A percentile compares a stretch with the other conserved stretches of the same genome.
These are phyloP conservation scores for Phyllosticta ampelicida DNA, from an alignment of 2,329 filamentous ascomycete genomes.

Conservation along the genomic window DNA sequence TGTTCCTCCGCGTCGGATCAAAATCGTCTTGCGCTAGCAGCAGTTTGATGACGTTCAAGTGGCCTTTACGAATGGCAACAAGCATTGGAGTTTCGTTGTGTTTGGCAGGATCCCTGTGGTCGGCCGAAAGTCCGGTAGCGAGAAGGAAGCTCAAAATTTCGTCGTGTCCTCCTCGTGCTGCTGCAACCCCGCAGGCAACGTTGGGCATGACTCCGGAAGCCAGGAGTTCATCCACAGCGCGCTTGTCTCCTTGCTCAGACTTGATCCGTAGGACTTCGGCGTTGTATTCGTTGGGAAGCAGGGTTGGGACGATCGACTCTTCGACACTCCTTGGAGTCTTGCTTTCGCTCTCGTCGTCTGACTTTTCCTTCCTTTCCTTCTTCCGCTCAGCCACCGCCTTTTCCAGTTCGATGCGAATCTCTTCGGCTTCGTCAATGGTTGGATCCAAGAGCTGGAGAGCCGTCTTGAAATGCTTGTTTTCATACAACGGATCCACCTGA, in stretches of 20 bases:
- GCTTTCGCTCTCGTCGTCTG: slow-evolving; percentile 32
- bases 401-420: slow-evolving; percentile 66
- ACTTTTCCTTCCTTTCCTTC: slow-evolving; percentile 35
- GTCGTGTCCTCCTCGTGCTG: slow-evolving; percentile 83
- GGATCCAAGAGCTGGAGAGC: slow-evolving; percentile 73
- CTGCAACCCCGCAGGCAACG: slow-evolving; percentile 78
- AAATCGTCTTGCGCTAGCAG: slow-evolving; percentile 69
- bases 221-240: slow-evolving; percentile 38
- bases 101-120: slow-evolving; percentile 54
- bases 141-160: slow-evolving; percentile 67
- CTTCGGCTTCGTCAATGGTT: slow-evolving; percentile 65
- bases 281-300: slow-evolving; percentile 41
- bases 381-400: slow-evolving; percentile 40
- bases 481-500: slow-evolving; percentile 72
- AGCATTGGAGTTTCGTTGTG: slow-evolving; percentile 88
- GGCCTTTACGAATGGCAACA: slow-evolving; percentile 80
- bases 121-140: slow-evolving; percentile 35
- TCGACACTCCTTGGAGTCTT: slow-evolving; percentile 12
- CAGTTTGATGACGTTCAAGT: slow-evolving; percentile 73
- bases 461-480: slow-evolving; percentile 86
- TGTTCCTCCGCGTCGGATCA: slow-evolving; percentile 65
- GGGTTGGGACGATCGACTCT: slow-evolving; percentile 15
- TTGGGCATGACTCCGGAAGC: slow-evolving; percentile 50
- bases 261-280: slow-evolving; percentile 39
- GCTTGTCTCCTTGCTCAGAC: slow-evolving; percentile 38